Conservation (phyloP, 805 yeast species). For the Metschnikowia henanensis region DNA sequence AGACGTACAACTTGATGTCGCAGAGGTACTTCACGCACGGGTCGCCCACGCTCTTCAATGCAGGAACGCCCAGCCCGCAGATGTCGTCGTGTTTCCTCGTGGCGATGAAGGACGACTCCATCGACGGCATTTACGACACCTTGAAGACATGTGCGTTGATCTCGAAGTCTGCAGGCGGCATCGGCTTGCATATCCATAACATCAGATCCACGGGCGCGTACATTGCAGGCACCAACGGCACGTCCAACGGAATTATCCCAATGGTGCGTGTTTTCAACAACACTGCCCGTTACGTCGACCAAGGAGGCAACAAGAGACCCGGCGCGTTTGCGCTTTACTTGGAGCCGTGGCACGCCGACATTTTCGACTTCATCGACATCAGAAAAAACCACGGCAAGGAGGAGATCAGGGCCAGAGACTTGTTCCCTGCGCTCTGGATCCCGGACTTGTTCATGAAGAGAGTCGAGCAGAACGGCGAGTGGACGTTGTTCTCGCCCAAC, state of each 20-base stretch:
- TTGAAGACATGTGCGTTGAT: constrained; percentile 61
- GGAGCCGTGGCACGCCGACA: constrained; percentile 66
- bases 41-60: constrained; percentile 61
- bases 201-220: constrained; percentile 60
- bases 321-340: constrained; percentile 62
- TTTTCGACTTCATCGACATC: constrained; percentile 57
- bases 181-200: constrained; percentile 61
- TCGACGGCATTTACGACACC: constrained; percentile 62
- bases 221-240: constrained; percentile 63
- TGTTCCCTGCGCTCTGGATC: constrained; percentile 64
- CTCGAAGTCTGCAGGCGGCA: constrained; percentile 64
- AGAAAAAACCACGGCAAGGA: constrained; percentile 66
- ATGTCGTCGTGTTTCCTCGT: constrained; percentile 65
- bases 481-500: constrained; percentile 61
- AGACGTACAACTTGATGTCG: constrained; percentile 60
- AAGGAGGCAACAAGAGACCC: constrained; percentile 66
- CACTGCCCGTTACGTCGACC: constrained; percentile 64
- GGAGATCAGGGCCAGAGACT: constrained; percentile 61
- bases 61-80: constrained; percentile 60
- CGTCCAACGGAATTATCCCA: constrained; percentile 61
- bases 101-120: constrained; percentile 63
- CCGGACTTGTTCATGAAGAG: constrained; percentile 63
- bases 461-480: constrained; percentile 53
- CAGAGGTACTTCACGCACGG: constrained; percentile 60
- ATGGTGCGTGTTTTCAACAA: constrained; percentile 64